These are phyloP conservation scores for Barnettozyma salicaria DNA, from an alignment of 805 yeast species.

Conservation along the genomic window DNA sequence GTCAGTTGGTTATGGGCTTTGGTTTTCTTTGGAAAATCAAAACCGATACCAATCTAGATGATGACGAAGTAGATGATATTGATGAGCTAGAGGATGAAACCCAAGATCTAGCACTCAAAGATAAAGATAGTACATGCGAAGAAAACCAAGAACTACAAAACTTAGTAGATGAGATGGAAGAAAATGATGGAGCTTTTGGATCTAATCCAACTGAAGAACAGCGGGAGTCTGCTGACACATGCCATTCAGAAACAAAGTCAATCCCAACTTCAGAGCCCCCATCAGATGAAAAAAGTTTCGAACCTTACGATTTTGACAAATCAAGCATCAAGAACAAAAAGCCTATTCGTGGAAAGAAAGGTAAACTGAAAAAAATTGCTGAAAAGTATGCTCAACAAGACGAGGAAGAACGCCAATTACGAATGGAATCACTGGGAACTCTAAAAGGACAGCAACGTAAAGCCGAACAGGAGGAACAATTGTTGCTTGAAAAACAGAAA, in stretches of 20 bases:
- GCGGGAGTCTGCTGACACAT: background rate
- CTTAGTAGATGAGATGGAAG: too few species aligned
- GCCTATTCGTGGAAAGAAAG: slow-evolving; percentile 76
- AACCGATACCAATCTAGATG: slow-evolving; percentile 41
- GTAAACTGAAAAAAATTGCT: slow-evolving; percentile 75
- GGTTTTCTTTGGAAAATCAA: slow-evolving; percentile 73
- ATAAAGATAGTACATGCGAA: too few species aligned
- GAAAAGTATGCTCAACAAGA: slow-evolving; percentile 87
- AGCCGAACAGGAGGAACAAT: slow-evolving; percentile 30
- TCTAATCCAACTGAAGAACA: background rate
- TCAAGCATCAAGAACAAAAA: slow-evolving; percentile 20
- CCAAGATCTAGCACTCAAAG: too few species aligned
- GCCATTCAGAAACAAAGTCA: too few species aligned
- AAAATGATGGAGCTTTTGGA: background rate
- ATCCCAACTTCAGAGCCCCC: background rate
- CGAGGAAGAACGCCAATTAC: slow-evolving; percentile 69
- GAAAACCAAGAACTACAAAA: background rate
- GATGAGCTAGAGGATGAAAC: slow-evolving; percentile 2
- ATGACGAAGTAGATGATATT: slow-evolving; percentile 22
- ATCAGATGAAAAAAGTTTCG: background rate
- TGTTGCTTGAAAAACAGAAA: slow-evolving; percentile 31
- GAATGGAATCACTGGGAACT: slow-evolving; percentile 83
- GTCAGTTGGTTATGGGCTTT: slow-evolving; percentile 86
- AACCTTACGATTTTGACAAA: too few species aligned
- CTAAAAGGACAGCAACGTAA: slow-evolving; percentile 38